phyloP scores from a whole-genome alignment of 2,329 filamentous ascomycete genomes.

The Epichloe coenophiala region DNA sequence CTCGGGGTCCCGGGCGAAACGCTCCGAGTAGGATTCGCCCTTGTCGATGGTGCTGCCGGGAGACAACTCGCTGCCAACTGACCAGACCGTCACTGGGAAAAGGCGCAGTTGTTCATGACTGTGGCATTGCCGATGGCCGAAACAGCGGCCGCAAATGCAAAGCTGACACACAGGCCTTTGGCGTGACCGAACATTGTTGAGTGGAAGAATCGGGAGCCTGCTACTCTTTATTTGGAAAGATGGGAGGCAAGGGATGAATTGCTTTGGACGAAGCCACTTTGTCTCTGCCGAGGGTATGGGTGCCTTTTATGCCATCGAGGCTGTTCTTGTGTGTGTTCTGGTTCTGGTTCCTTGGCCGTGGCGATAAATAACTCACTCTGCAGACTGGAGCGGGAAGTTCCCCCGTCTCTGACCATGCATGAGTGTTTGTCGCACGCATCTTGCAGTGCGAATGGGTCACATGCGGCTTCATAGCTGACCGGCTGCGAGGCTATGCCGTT shows the following conservation, averaged over 20 bases:
- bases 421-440: too few relatives aligned
- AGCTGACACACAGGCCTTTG: constrained; percentile 4
- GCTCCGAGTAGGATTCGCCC: constrained; percentile 19
- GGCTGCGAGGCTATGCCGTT: too few relatives aligned
- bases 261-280: neutral
- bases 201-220: neutral
- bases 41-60: constrained; percentile 13
- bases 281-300: too few relatives aligned
- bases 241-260: neutral
- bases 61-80: constrained; percentile 20
- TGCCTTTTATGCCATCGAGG: too few relatives aligned
- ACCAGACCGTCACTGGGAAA: constrained; percentile 23
- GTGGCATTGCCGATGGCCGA: constrained; percentile 18
- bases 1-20: constrained; percentile 20
- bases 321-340: too few relatives aligned
- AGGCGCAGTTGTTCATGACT: constrained; percentile 23
- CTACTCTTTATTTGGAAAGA: neutral
- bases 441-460: too few relatives aligned
- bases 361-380: too few relatives aligned
- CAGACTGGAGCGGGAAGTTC: too few relatives aligned
- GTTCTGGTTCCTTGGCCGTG: too few relatives aligned
- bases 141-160: constrained; percentile 4
- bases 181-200: constrained; percentile 7
- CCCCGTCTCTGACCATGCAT: too few relatives aligned
- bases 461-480: too few relatives aligned